These are phyloP conservation scores for Ustanciosporium gigantosporum DNA, from an alignment of 1,284 basidiomycete genomes.

Conservation along the genomic window DNA sequence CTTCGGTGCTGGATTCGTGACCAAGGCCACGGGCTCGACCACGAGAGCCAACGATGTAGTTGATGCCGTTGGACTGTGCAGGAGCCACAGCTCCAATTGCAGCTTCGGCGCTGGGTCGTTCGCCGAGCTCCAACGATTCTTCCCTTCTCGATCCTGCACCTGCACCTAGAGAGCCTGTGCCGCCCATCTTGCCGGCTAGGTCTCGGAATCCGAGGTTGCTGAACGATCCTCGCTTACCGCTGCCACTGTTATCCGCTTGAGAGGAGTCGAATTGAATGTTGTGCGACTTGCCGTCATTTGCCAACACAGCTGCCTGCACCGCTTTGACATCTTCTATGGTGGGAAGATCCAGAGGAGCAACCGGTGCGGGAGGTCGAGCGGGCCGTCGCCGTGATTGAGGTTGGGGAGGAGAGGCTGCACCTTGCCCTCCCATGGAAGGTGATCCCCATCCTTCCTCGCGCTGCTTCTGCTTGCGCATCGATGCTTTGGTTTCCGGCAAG, in stretches of 20 bases:
- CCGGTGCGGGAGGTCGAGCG: constrained; percentile 38
- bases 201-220: constrained; percentile 30
- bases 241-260: not conserved
- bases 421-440: constrained; percentile 4
- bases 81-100: not conserved
- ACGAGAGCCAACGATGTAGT: constrained; percentile 28
- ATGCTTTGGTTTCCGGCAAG: constrained; percentile 36
- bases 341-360: constrained; percentile 50
- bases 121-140: constrained; percentile 27
- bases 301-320: constrained; percentile 45
- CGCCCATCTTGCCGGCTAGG: constrained; percentile 20
- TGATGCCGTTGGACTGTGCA: not conserved
- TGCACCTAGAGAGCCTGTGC: constrained; percentile 4
- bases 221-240: constrained; percentile 10
- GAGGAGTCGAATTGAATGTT: constrained; percentile 27
- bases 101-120: constrained; percentile 18
- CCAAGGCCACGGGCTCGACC: constrained; percentile 26
- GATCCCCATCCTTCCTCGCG: constrained; percentile 36
- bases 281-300: constrained; percentile 38
- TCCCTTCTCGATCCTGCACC: constrained; percentile 1
- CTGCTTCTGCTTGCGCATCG: constrained; percentile 48
- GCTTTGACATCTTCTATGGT: constrained; percentile 59
- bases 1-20: constrained; percentile 11
- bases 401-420: not conserved
- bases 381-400: constrained; percentile 5